These are phyloP conservation scores for Plenodomus tracheiphilus DNA, from an alignment of 2,329 filamentous ascomycete genomes.

Conservation along the genomic window DNA sequence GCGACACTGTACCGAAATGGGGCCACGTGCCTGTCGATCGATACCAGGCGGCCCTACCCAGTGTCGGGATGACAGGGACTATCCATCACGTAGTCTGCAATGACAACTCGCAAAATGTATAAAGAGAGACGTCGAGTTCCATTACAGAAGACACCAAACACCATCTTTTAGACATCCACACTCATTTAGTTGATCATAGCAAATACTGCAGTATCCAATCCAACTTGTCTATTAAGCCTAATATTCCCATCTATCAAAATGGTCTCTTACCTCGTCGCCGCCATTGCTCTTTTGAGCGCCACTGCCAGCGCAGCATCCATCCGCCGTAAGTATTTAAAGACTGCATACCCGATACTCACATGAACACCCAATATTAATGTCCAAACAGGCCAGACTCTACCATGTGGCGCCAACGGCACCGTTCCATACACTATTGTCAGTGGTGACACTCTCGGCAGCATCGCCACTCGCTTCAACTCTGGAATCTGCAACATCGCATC, in stretches of 20 bases:
- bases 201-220: not conserved
- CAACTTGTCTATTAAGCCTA: not conserved
- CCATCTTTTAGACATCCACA: not conserved
- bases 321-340: not conserved
- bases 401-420: not conserved
- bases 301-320: not conserved
- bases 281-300: constrained; percentile 1
- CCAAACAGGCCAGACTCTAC: not conserved
- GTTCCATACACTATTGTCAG: not conserved
- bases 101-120: not conserved
- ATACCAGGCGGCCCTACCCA: not conserved
- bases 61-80: not conserved
- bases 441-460: not conserved
- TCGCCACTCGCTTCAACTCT: not conserved
- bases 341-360: not conserved
- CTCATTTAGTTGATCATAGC: not conserved
- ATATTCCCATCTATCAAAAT: not conserved
- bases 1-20: not conserved
- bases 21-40: not conserved
- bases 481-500: constrained; percentile 2
- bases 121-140: no score
- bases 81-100: not conserved
- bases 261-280: constrained; percentile 1
- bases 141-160: not conserved
- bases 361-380: not conserved